Evolutionary conservation across 345 rosid species (phyloP).

Genomic region (Psidium guajava): DNA sequence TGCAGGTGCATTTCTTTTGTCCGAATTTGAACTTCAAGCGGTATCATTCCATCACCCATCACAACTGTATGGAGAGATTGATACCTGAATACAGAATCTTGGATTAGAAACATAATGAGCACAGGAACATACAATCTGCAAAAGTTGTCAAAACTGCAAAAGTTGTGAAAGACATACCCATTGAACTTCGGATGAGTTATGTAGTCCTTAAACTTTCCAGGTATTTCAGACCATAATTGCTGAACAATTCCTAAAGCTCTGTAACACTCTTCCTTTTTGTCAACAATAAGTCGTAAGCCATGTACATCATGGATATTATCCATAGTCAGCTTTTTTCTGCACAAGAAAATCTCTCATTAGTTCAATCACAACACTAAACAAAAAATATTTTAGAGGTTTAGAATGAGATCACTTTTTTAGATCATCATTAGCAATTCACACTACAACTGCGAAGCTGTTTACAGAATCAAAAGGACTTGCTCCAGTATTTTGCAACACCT

Average conservation of each 20-base stretch:
- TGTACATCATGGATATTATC: slow-evolving; percentile 95
- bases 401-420: neutral
- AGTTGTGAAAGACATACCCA: slow-evolving; percentile 81
- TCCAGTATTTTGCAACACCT: neutral
- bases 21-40: slow-evolving; percentile 93
- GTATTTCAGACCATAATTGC: slow-evolving; percentile 77
- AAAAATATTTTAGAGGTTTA: neutral
- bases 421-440: neutral
- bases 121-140: neutral
- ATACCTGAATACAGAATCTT: slow-evolving; percentile 32
- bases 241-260: slow-evolving; percentile 63
- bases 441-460: neutral
- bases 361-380: neutral
- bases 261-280: slow-evolving; percentile 74
- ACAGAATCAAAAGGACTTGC: neutral
- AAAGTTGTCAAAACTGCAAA: neutral
- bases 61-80: slow-evolving; percentile 87
- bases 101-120: neutral
- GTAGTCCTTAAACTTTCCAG: slow-evolving; percentile 90
- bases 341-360: neutral
- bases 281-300: slow-evolving; percentile 81
- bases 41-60: slow-evolving; percentile 55
- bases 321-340: slow-evolving; percentile 78
- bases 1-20: slow-evolving; percentile 94
- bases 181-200: slow-evolving; percentile 71